Percentiles rank a stretch among this genome's conserved stretches.
Conservation (phyloP, 108 stramenopile genomes). For the Nannochloropsis salina region DNA sequence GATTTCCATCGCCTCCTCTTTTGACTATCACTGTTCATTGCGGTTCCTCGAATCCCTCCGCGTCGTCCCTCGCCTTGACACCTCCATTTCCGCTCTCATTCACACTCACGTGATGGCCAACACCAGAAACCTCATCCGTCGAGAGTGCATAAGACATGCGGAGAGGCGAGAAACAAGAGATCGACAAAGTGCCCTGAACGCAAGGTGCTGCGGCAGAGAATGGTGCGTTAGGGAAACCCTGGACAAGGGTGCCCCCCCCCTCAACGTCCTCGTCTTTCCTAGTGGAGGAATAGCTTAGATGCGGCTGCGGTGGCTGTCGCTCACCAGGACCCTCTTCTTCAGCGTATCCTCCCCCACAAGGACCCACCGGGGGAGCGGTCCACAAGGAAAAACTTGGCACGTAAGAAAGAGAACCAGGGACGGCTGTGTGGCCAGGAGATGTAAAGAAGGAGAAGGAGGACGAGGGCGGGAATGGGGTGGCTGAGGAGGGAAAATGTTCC, state of each 20-base stretch:
- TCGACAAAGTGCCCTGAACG: too few relatives aligned
- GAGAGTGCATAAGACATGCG: too few relatives aligned
- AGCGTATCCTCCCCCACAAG: neutral
- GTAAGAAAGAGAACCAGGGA: neutral
- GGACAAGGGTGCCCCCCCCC: neutral
- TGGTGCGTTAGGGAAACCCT: too few relatives aligned
- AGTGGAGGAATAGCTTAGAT: neutral
- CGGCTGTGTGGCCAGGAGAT: neutral
- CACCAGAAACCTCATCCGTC: neutral
- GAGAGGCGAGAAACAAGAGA: too few relatives aligned
- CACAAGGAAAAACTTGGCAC: conserved; percentile 35
- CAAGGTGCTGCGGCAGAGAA: too few relatives aligned
- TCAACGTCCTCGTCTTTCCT: neutral
- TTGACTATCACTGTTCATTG: neutral
- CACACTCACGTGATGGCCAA: neutral
- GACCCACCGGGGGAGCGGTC: conserved; percentile 4
- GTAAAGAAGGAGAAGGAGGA: neutral
- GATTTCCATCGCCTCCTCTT: neutral
- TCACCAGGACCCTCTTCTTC: neutral
- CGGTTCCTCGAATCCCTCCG: neutral
- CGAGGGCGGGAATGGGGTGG: neutral
- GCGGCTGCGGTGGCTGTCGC: too few relatives aligned
- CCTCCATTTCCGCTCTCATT: neutral
- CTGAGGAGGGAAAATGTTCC: neutral
- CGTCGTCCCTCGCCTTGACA: neutral